Conservation (phyloP, 2,329 filamentous ascomycete genomes). For the Phialophora expanda region DNA sequence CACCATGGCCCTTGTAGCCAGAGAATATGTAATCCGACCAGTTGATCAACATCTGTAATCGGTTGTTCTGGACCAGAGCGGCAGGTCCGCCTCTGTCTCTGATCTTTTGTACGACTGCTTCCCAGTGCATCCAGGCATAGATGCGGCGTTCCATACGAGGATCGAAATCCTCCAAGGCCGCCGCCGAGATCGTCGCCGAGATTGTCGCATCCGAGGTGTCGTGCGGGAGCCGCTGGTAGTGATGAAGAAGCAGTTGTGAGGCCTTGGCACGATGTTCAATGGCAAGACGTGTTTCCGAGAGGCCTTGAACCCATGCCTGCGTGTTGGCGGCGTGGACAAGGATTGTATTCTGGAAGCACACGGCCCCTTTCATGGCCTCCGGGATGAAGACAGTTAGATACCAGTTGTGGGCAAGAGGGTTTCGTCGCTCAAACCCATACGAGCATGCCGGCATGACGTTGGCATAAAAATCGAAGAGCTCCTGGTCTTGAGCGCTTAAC, state of each 20-base stretch:
- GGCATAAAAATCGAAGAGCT: slow-evolving; percentile 50
- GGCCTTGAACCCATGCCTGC: slow-evolving; percentile 46
- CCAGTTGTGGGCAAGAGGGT: slow-evolving; percentile 47
- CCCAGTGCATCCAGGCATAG: slow-evolving; percentile 50
- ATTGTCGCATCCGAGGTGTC: slow-evolving; percentile 49
- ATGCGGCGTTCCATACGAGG: slow-evolving; percentile 47
- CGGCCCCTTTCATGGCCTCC: slow-evolving; percentile 48
- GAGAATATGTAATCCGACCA: slow-evolving; percentile 51
- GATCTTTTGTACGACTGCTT: slow-evolving; percentile 48
- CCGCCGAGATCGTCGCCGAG: slow-evolving; percentile 48
- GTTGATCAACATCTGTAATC: slow-evolving; percentile 49
- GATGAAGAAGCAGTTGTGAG: slow-evolving; percentile 45
- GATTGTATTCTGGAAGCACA: slow-evolving; percentile 48
- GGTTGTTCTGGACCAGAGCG: slow-evolving; percentile 46
- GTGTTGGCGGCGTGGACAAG: slow-evolving; percentile 49
- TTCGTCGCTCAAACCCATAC: slow-evolving; percentile 46
- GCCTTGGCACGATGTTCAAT: slow-evolving; percentile 45
- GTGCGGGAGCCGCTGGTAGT: slow-evolving; percentile 42
- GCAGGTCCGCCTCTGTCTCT: slow-evolving; percentile 46
- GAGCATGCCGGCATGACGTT: slow-evolving; percentile 49
- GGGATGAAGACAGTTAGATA: slow-evolving; percentile 49
- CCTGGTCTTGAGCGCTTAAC: slow-evolving; percentile 43
- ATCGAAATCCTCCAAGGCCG: slow-evolving; percentile 49
- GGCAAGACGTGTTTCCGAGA: slow-evolving; percentile 42
- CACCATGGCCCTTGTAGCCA: slow-evolving; percentile 46